Evolutionary conservation across 306 rosid species (phyloP).

Genomic region (Fagus sylvatica): DNA sequence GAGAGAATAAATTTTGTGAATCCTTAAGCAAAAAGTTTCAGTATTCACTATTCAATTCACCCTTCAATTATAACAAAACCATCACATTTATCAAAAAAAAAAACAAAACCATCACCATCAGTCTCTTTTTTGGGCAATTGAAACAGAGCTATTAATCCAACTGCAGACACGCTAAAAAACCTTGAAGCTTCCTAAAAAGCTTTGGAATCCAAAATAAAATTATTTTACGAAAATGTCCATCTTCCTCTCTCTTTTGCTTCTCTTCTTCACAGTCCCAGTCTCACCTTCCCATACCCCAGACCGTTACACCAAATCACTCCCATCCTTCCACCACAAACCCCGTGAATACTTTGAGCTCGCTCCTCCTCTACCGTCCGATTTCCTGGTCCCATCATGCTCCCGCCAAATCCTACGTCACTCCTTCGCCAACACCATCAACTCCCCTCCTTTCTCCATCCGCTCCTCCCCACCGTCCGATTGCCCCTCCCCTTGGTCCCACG

Average conservation of each 20-base stretch:
- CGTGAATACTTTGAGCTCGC: conserved; percentile 55
- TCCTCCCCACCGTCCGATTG: conserved; percentile 59
- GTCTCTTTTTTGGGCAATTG: neutral
- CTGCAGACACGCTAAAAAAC: neutral
- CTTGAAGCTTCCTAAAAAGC: neutral
- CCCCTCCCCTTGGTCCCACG: conserved; percentile 58
- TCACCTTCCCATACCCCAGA: conserved; percentile 37
- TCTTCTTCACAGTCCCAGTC: conserved; percentile 15
- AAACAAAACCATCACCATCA: neutral
- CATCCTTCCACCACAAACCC: conserved; percentile 1
- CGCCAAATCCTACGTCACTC: conserved; percentile 54
- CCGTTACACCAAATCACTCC: conserved; percentile 34
- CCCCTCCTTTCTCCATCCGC: conserved; percentile 59
- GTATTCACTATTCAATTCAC: neutral
- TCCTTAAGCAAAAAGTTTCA: no score
- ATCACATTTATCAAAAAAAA: no score
- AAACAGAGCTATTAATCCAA: neutral
- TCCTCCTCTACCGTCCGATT: conserved; percentile 46
- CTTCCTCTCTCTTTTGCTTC: conserved; percentile 1
- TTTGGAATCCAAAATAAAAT: no score
- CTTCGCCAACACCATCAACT: conserved; percentile 62
- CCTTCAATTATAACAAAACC: neutral
- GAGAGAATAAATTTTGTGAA: no score
- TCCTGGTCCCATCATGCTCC: conserved; percentile 48
- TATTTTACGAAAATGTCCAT: conserved; percentile 23